phyloP scores from a whole-genome alignment of 2,329 filamentous ascomycete species.

The Alternaria sp. region DNA sequence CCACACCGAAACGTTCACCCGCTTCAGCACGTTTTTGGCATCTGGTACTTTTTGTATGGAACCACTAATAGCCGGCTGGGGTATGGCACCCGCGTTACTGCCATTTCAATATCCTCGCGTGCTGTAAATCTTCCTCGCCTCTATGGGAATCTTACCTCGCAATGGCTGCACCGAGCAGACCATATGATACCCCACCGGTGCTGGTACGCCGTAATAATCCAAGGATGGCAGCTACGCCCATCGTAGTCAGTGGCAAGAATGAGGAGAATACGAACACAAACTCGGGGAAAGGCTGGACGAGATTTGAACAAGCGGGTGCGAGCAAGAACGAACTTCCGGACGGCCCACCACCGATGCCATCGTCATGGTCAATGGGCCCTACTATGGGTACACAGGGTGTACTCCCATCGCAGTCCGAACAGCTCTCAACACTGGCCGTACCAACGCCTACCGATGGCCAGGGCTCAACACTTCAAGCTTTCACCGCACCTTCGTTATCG shows the following conservation, averaged over 20 bases:
- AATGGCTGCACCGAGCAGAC: constrained; percentile 8
- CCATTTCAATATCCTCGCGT: background rate
- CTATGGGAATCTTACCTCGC: background rate
- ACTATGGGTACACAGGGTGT: background rate
- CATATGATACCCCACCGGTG: constrained; percentile 2
- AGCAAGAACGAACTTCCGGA: background rate
- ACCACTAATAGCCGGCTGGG: background rate
- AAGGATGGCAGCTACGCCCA: background rate
- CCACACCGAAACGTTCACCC: constrained; percentile 8
- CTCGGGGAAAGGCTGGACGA: background rate
- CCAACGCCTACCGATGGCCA: background rate
- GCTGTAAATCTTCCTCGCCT: background rate
- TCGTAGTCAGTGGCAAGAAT: background rate
- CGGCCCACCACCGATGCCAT: background rate
- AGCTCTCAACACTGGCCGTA: background rate
- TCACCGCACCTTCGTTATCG: background rate
- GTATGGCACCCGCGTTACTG: background rate
- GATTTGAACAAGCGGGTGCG: background rate
- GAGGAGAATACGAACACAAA: background rate
- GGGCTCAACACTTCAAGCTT: background rate
- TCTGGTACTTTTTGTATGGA: constrained; percentile 4
- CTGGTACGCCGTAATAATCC: constrained; percentile 2
- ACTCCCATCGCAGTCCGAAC: background rate
- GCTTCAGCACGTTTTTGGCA: constrained; percentile 3
- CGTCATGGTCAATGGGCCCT: background rate